A percentile compares a stretch with the other conserved stretches of the same genome.
phyloP scores from a whole-genome alignment of 306 rosid genomes.

The Parietaria judaica region DNA sequence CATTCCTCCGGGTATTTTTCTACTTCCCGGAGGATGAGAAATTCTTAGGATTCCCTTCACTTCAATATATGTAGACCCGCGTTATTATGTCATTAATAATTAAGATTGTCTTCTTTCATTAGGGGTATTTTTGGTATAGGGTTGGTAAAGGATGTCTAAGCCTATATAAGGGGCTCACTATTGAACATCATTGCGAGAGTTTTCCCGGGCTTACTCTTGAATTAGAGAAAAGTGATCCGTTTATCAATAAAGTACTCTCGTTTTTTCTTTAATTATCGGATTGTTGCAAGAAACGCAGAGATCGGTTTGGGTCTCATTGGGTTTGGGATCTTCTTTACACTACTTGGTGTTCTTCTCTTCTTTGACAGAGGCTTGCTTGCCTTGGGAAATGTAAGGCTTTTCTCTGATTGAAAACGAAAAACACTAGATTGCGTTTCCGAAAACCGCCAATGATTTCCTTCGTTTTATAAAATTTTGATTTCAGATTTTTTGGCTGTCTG shows the following conservation, averaged over 20 bases:
- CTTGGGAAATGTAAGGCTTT: conserved; percentile 63
- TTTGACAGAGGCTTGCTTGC: conserved; percentile 91
- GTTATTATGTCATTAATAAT: too few species aligned
- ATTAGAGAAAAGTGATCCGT: not conserved
- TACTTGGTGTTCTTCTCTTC: conserved; percentile 72
- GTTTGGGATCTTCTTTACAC: conserved; percentile 68
- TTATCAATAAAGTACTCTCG: too few species aligned
- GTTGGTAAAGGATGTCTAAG: too few species aligned
- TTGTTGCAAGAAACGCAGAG: conserved; percentile 43
- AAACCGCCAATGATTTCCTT: conserved; percentile 4
- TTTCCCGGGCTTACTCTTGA: not conserved
- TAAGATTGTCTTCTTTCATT: too few species aligned
- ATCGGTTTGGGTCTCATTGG: conserved; percentile 83
- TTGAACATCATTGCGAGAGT: not conserved
- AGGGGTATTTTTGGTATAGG: too few species aligned
- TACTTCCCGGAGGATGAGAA: too few species aligned
- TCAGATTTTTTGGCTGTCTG: conserved; percentile 78
- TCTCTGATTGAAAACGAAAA: conserved; percentile 7
- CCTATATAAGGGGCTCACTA: not conserved
- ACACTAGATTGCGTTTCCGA: not conserved
- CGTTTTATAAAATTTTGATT: conserved; percentile 15
- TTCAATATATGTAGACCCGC: too few species aligned
- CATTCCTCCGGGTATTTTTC: too few species aligned
- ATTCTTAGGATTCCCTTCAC: too few species aligned
- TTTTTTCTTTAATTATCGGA: conserved; percentile 12